Evolutionary conservation across 345 rosid genomes (phyloP).

Genomic region (Syzygium oleosum): DNA sequence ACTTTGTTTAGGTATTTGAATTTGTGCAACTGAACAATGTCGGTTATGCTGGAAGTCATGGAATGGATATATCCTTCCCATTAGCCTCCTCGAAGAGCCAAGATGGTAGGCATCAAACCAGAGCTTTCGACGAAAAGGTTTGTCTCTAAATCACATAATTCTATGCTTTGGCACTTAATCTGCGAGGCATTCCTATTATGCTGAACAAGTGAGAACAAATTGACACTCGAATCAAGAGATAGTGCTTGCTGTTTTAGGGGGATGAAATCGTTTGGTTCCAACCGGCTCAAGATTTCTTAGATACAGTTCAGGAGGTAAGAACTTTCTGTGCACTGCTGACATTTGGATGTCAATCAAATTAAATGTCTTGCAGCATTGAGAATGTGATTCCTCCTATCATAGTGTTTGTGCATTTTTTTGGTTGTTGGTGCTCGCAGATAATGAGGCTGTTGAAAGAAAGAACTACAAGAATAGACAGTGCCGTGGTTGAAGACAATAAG

Average conservation of each 20-base stretch:
- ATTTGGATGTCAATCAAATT: not conserved
- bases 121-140: not conserved
- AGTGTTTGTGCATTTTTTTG: not conserved
- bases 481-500: slow-evolving; percentile 34
- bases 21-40: slow-evolving; percentile 9
- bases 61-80: slow-evolving; percentile 18
- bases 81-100: not conserved
- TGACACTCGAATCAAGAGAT: not conserved
- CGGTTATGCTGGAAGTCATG: slow-evolving; percentile 18
- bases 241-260: not conserved
- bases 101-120: not conserved
- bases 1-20: not conserved
- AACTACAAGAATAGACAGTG: slow-evolving; percentile 25
- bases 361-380: not conserved
- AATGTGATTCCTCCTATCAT: not conserved
- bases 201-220: not conserved
- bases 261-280: not conserved
- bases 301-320: not conserved
- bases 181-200: not conserved
- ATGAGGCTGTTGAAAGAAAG: slow-evolving; percentile 25
- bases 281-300: not conserved
- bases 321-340: not conserved
- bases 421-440: slow-evolving; percentile 8
- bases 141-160: not conserved
- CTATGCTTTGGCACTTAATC: not conserved